Base-by-base conservation (phyloP, 345 rosid species). In the Odontarrhena argentea region DNA sequence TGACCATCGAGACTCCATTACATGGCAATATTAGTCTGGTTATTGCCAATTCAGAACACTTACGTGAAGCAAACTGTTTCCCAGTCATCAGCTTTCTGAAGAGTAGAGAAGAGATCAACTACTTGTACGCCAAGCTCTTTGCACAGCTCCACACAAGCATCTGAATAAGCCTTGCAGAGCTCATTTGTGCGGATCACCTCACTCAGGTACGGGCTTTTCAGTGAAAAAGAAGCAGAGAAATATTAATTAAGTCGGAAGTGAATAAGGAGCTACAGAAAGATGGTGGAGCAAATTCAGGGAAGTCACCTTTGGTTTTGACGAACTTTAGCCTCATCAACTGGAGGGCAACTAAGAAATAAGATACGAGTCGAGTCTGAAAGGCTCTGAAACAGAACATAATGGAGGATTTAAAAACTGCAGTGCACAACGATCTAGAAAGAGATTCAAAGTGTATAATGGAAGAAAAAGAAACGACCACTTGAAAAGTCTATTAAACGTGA, bases 171-270 rank as follows among this genome's bases (percentile, higher is more conserved):
- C 60, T 67, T 79, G 82, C 98, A 95, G 38, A 91, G 65, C 77
- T 91, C 94, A 66, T 95, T 95, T 34, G 98, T 91, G 48, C 97
- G 88, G 10, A 86, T 83, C 9, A 95, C 77, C 74, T 87, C 86
- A 40, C 97, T 87, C 54, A 94, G 73, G 60, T 65, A 62, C 51
- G 59, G 88, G 77, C 97, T 87, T 89, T 9, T 65, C 62, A 28
- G 61, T 47, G 70, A 25, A 54, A 62, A 11, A 10, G 9, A 13
- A 36, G 32, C 42, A 52, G 0, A 0, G 4, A 28, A 6, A 18
- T 12, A 11, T 44, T 63, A 9, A 4, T 51, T 43, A 55, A 13
- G 62, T 2, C 13, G 0, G 24, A 53, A 55, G 40, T 2, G 1
- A 28, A 2, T 15, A 44, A 30, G 57, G 26, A 45, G 28, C 24